Conservation (phyloP, 352 stramenopile genomes). For the Phytophthora agathidicida region DNA sequence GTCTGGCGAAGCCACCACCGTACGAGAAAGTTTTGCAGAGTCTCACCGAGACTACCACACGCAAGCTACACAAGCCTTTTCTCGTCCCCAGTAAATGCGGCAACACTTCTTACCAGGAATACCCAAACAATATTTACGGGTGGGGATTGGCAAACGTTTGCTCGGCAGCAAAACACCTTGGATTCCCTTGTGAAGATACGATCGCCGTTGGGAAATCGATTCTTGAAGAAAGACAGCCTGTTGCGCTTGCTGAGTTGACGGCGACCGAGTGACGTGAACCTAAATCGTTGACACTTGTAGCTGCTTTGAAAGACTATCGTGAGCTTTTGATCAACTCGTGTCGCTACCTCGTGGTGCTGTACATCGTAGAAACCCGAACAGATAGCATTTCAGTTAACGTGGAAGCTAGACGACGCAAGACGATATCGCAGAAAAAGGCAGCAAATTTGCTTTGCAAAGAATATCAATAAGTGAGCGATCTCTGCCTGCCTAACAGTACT, state of each 20-base stretch:
- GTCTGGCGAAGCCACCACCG: conserved; percentile 9
- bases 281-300: no score
- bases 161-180: conserved; percentile 43
- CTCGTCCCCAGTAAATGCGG: conserved; percentile 68
- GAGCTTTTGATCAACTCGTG: background rate
- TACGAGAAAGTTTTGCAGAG: conserved; percentile 44
- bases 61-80: conserved; percentile 66
- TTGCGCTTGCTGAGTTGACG: conserved; percentile 17
- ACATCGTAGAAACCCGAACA: no score
- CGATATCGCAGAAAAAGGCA: no score
- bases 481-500: no score
- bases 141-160: conserved; percentile 67
- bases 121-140: conserved; percentile 83
- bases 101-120: conserved; percentile 66
- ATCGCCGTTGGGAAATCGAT: background rate
- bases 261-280: conserved; percentile 29
- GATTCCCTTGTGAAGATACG: conserved; percentile 42
- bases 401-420: no score
- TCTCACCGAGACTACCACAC: conserved; percentile 45
- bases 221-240: conserved; percentile 1
- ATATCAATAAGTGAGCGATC: no score
- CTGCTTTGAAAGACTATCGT: background rate
- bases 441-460: no score
- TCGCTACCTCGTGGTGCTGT: background rate
- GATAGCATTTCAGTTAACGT: no score